Conservation (phyloP, 1,284 basidiomycete species). For the Vanrija humicola region DNA sequence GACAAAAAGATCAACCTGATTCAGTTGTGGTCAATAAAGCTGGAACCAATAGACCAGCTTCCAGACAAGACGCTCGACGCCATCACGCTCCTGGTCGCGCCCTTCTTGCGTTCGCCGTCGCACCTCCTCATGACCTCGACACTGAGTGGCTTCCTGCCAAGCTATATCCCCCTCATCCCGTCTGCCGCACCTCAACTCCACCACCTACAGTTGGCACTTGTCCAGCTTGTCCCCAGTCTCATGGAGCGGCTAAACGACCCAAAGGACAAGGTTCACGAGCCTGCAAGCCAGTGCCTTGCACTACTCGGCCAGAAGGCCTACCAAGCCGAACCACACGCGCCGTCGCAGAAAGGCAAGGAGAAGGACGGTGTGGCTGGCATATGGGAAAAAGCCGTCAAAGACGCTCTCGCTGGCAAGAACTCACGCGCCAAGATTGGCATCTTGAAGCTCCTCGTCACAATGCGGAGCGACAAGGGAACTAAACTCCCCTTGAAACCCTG, state of each 20-base stretch:
- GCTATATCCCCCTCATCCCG: slow-evolving; percentile 39
- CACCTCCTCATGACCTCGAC: slow-evolving; percentile 38
- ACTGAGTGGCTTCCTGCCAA: slow-evolving; percentile 38
- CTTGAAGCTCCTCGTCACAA: slow-evolving; percentile 33
- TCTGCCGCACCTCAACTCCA: slow-evolving; percentile 4
- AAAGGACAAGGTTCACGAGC: slow-evolving; percentile 38
- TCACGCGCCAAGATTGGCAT: slow-evolving; percentile 59
- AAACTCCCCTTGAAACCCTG: slow-evolving; percentile 80
- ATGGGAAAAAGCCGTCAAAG: slow-evolving; percentile 72
- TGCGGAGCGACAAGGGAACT: slow-evolving; percentile 73
- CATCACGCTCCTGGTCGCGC: slow-evolving; percentile 33
- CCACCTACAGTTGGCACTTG: slow-evolving; percentile 30
- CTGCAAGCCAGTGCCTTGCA: slow-evolving; percentile 29
- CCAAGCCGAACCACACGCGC: slow-evolving; percentile 17
- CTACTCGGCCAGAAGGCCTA: slow-evolving; percentile 31
- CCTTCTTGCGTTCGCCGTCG: slow-evolving; percentile 33
- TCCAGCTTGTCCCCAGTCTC: slow-evolving; percentile 33
- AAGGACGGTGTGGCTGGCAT: slow-evolving; percentile 68
- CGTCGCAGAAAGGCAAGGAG: slow-evolving; percentile 58
- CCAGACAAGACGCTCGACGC: slow-evolving; percentile 37
- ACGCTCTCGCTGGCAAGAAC: slow-evolving; percentile 68
- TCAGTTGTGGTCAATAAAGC: slow-evolving; percentile 41
- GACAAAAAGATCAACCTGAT: slow-evolving; percentile 47
- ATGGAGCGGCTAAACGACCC: slow-evolving; percentile 45
- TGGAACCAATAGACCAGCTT: slow-evolving; percentile 33